These are phyloP conservation scores for Dunaliella primolecta DNA, from an alignment of 139 green algal species.

Conservation along the genomic window DNA sequence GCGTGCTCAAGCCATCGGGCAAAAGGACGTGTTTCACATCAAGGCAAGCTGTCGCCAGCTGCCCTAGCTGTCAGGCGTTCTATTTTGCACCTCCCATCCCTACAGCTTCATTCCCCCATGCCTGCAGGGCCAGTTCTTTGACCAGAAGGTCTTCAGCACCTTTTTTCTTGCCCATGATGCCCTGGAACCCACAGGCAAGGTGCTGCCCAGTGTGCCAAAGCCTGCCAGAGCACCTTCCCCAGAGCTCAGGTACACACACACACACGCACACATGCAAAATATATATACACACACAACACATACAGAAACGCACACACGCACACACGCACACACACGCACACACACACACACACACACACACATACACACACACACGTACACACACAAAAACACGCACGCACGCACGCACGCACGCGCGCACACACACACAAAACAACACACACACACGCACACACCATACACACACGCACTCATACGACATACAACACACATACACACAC, in stretches of 20 bases:
- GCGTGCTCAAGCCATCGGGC: slow-evolving; percentile 57
- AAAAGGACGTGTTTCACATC: slow-evolving; percentile 75
- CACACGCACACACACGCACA: not conserved
- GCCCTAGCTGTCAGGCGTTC: not conserved
- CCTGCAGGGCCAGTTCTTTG: slow-evolving; percentile 59
- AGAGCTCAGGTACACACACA: not conserved
- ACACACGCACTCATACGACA: too few species aligned
- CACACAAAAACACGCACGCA: not conserved
- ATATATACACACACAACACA: not conserved
- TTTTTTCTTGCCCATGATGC: slow-evolving; percentile 57
- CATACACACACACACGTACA: not conserved
- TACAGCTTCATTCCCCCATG: too few species aligned
- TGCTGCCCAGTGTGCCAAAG: not conserved
- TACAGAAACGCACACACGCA: not conserved
- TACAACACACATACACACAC: too few species aligned
- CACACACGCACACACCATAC: too few species aligned
- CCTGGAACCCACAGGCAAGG: not conserved
- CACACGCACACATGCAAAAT: not conserved
- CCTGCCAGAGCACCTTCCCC: not conserved
- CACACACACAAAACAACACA: too few species aligned
- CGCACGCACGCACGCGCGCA: not conserved
- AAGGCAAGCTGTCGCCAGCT: slow-evolving; percentile 42
- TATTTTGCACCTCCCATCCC: too few species aligned
- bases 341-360: not conserved
- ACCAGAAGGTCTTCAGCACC: slow-evolving; percentile 67